Percentiles rank a stretch among this genome's conserved stretches.
Conservation (phyloP, 2,329 filamentous ascomycete species). For the Monilinia laxa region DNA sequence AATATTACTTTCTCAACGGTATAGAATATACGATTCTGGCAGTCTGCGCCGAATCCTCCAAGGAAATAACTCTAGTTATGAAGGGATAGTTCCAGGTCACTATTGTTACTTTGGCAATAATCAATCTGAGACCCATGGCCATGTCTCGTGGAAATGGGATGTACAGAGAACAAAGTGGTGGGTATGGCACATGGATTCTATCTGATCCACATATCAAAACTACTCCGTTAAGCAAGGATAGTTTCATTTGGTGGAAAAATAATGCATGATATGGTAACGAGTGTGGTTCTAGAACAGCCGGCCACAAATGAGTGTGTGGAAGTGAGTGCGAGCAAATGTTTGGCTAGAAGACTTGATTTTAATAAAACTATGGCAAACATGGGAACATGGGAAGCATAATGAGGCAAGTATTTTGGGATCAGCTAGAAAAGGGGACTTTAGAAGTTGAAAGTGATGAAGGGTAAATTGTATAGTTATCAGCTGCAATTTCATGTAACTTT, state of each 20-base stretch:
- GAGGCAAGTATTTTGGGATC: background rate
- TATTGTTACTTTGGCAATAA: background rate
- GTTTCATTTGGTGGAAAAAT: background rate
- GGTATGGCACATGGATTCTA: background rate
- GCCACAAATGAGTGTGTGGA: background rate
- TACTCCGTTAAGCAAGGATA: background rate
- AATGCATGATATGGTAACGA: background rate
- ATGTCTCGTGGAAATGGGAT: background rate
- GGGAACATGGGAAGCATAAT: background rate
- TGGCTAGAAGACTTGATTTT: background rate
- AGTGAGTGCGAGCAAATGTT: background rate
- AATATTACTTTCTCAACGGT: fast-evolving
- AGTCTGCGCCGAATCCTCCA: background rate
- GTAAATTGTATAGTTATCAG: background rate
- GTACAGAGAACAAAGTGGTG: background rate
- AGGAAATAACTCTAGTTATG: background rate
- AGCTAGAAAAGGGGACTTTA: background rate
- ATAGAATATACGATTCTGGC: background rate
- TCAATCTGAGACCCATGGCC: background rate
- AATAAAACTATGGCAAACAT: too few relatives aligned
- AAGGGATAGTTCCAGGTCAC: background rate
- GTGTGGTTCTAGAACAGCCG: too few relatives aligned
- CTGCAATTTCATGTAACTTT: background rate
- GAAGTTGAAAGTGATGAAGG: background rate
- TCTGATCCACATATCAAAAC: background rate